phyloP scores from a whole-genome alignment of 2,329 filamentous ascomycete species.

The Penicillium sp. region DNA sequence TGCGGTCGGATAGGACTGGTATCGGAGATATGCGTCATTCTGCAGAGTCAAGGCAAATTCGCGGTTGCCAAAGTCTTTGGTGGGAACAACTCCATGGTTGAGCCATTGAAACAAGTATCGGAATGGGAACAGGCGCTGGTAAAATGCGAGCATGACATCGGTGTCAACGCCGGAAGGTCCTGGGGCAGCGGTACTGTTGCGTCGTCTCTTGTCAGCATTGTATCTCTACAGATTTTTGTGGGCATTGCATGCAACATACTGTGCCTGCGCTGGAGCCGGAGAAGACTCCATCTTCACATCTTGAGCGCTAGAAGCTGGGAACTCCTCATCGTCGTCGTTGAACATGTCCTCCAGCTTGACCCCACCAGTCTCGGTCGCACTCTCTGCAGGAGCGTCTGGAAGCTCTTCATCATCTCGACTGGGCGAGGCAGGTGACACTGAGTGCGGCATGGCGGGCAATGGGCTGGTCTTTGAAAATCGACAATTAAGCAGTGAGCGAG shows the following conservation, averaged over 20 bases:
- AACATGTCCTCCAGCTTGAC: constrained; percentile 63
- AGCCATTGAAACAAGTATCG: constrained; percentile 96
- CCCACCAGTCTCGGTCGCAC: constrained; percentile 28
- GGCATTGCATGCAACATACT: constrained; percentile 35
- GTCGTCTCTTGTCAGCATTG: constrained; percentile 10
- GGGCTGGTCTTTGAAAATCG: not conserved
- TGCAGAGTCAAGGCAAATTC: constrained; percentile 96
- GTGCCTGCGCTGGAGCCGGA: constrained; percentile 41
- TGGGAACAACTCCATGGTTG: constrained; percentile 85
- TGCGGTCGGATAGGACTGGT: constrained; percentile 75
- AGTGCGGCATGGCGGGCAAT: constrained; percentile 42
- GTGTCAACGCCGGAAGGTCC: constrained; percentile 66
- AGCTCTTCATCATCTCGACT: constrained; percentile 45
- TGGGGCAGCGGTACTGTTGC: constrained; percentile 34
- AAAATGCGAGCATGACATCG: constrained; percentile 89
- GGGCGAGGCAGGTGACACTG: constrained; percentile 45
- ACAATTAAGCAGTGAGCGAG: constrained; percentile 1
- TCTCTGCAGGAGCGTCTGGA: constrained; percentile 44
- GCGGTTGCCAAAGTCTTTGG: constrained; percentile 85
- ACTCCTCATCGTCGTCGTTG: constrained; percentile 61
- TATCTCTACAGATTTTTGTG: no score
- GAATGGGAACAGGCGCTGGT: constrained; percentile 94
- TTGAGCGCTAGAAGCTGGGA: constrained; percentile 57
- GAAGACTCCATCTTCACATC: constrained; percentile 48
- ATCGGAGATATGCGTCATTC: constrained; percentile 89